Evolutionary conservation across 2,329 filamentous ascomycete genomes (phyloP), one percentile per base, ranked within the genome.

Genomic region (Fonsecaea erecta): DNA sequence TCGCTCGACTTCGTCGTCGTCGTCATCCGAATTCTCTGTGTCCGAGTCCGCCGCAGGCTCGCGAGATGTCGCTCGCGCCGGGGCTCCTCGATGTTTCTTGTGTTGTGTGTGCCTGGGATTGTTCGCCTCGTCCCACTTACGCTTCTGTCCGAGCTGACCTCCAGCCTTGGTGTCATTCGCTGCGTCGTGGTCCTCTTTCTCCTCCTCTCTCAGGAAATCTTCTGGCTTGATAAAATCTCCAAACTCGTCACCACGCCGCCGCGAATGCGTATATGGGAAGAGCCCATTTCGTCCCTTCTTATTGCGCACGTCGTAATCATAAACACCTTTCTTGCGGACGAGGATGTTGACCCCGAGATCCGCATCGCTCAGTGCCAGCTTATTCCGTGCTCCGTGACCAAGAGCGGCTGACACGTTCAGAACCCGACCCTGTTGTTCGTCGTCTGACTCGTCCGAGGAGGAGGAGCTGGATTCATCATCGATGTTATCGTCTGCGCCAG

Each of bases 151-250:
- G 21, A 97, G 84, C 52, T 85, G 86, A 58, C 86, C 86, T 69
- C 89, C 83, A 34, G 79, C 78, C 30, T 83, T 82, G 12, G 77
- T 78, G 64, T 84, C 83, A 14, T 81, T 81, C 16, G 78, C 73
- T 12, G 86, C 86, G 46, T 91, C 89, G 18, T 86, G 83, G 64
- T 89, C 87, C 71, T 96, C 92, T 63, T 92, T 88, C 77, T 98
- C 95, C 75, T 99, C 95, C 0, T 93, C 94, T 64, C 93, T 87
- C 1, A 97, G 84, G 74, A 94, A 99, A 69, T 99, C 95, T 76
- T 98, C 95, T 0, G 94, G 91, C 60, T 93, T 88, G 71, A 99
- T 97, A 16, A 96, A 80, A 70, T 99, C 95, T 64, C 95, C 95
- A 77, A 95, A 99, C 69, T 97, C 94, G 74, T 98, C 95, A 32